Conservation (phyloP, 2,329 filamentous ascomycete species). For the Verruconis gallopava region DNA sequence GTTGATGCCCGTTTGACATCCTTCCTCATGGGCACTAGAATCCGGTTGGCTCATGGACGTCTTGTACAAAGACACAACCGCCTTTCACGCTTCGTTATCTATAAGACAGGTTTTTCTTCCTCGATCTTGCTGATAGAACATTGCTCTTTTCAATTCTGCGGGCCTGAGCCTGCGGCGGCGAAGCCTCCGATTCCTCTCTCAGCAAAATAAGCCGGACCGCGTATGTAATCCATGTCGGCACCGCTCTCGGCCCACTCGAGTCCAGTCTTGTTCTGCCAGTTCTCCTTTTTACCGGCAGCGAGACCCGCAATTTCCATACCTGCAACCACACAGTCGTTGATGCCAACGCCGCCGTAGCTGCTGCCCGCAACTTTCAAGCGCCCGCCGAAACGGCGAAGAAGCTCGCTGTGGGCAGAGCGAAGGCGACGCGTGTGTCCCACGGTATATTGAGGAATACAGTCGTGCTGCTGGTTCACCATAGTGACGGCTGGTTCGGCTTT, state of each 20-base stretch:
- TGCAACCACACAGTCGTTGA: slow-evolving; percentile 11
- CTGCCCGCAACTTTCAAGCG: slow-evolving; percentile 11
- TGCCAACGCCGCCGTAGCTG: slow-evolving; percentile 11
- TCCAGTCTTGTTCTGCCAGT: slow-evolving; percentile 8
- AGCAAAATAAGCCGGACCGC: neutral
- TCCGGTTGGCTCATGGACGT: too few relatives aligned
- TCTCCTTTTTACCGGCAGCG: neutral
- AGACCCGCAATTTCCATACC: slow-evolving; percentile 4
- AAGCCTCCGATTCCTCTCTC: neutral
- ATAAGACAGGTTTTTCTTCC: too few relatives aligned
- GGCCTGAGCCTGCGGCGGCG: too few relatives aligned
- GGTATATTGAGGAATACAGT: slow-evolving; percentile 84
- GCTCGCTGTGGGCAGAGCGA: slow-evolving; percentile 5
- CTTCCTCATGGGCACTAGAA: too few relatives aligned
- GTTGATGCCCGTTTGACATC: too few relatives aligned
- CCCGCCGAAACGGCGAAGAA: slow-evolving; percentile 4
- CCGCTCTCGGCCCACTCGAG: slow-evolving; percentile 1
- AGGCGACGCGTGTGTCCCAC: slow-evolving; percentile 56
- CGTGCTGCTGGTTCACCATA: slow-evolving; percentile 45
- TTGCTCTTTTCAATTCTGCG: too few relatives aligned
- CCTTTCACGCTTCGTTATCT: too few relatives aligned
- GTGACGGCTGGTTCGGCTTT: slow-evolving; percentile 47
- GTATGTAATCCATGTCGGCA: neutral
- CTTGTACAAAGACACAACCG: too few relatives aligned
- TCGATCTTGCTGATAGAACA: too few relatives aligned